Percentiles rank a stretch among this genome's conserved stretches.
phyloP scores from a whole-genome alignment of 2,329 filamentous ascomycete species.

The Didymella arachidicola region DNA sequence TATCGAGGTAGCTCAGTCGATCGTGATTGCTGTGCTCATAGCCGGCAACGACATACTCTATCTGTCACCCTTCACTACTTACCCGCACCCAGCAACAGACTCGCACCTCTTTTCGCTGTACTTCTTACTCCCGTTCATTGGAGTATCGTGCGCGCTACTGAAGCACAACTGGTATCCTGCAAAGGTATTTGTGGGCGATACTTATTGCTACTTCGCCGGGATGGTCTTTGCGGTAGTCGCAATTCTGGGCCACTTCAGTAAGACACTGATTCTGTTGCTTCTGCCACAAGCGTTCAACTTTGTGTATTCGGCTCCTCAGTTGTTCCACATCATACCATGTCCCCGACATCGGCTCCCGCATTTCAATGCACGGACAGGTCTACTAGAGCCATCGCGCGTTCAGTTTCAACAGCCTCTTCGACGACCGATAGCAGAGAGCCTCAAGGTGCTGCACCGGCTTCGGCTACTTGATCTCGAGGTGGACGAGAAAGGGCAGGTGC shows the following conservation, averaged over 20 bases:
- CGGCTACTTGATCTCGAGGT: slow-evolving; percentile 72
- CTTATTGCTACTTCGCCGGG: slow-evolving; percentile 98
- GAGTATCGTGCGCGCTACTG: slow-evolving; percentile 85
- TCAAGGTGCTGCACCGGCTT: slow-evolving; percentile 74
- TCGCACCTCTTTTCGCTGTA: slow-evolving; percentile 96
- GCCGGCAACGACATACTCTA: slow-evolving; percentile 89
- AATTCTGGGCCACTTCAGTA: slow-evolving; percentile 97
- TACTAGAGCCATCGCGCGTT: slow-evolving; percentile 86
- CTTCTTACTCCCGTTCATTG: slow-evolving; percentile 91
- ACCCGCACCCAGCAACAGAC: slow-evolving; percentile 92
- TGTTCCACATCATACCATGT: slow-evolving; percentile 89
- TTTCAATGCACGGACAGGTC: slow-evolving; percentile 84
- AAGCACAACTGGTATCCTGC: slow-evolving; percentile 96
- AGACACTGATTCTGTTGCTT: slow-evolving; percentile 89
- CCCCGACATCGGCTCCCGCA: slow-evolving; percentile 89
- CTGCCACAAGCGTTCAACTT: slow-evolving; percentile 98
- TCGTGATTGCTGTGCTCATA: slow-evolving; percentile 86
- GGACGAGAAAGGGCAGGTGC: slow-evolving; percentile 73
- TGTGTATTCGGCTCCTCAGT: slow-evolving; percentile 87
- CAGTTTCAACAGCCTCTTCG: slow-evolving; percentile 75
- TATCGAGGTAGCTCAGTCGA: slow-evolving; percentile 92
- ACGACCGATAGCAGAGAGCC: slow-evolving; percentile 65
- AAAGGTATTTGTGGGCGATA: slow-evolving; percentile 95
- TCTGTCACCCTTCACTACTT: slow-evolving; percentile 73
- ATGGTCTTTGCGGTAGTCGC: slow-evolving; percentile 99